Conservation (phyloP, 768 basidiomycete species). For the Mycena rebaudengoi region DNA sequence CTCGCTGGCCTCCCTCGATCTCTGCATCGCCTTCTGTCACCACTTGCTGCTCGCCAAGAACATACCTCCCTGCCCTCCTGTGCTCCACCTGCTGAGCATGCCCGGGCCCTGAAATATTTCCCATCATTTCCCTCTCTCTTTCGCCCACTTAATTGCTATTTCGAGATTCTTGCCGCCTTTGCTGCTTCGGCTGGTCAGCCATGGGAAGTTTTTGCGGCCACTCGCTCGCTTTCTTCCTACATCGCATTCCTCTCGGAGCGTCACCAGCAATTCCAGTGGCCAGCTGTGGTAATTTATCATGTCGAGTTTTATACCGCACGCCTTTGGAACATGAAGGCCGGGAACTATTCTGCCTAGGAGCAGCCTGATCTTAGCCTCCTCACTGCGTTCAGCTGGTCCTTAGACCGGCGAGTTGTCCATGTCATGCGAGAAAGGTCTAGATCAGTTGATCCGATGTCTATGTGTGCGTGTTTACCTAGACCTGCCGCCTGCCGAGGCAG, state of each 20-base stretch:
- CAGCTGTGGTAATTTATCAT: slow-evolving; percentile 26
- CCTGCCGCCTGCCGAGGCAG: too few relatives aligned
- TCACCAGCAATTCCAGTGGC: slow-evolving; percentile 23
- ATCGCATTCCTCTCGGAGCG: slow-evolving; percentile 22
- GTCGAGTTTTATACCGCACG: slow-evolving; percentile 21
- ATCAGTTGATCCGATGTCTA: too few relatives aligned
- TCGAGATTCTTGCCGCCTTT: slow-evolving; percentile 7
- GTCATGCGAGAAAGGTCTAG: too few relatives aligned
- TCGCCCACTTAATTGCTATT: slow-evolving; percentile 8
- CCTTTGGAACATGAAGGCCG: slow-evolving; percentile 23
- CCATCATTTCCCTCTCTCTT: slow-evolving; percentile 12
- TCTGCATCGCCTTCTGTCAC: slow-evolving; percentile 13
- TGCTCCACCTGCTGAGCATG: slow-evolving; percentile 2
- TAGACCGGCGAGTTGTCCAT: too few relatives aligned
- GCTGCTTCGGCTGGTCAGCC: slow-evolving; percentile 15
- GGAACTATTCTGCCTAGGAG: slow-evolving; percentile 22
- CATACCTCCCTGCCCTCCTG: slow-evolving; percentile 1
- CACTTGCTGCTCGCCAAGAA: slow-evolving; percentile 9
- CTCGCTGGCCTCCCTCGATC: slow-evolving; percentile 17
- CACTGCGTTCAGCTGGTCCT: too few relatives aligned
- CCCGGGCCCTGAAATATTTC: slow-evolving; percentile 5
- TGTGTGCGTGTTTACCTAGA: too few relatives aligned
- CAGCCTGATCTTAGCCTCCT: slow-evolving; percentile 15
- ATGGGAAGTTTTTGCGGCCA: slow-evolving; percentile 14
- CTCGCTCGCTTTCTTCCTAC: slow-evolving; percentile 11